Evolutionary conservation across 805 yeast genomes (phyloP).

Genomic region (Candida alai): DNA sequence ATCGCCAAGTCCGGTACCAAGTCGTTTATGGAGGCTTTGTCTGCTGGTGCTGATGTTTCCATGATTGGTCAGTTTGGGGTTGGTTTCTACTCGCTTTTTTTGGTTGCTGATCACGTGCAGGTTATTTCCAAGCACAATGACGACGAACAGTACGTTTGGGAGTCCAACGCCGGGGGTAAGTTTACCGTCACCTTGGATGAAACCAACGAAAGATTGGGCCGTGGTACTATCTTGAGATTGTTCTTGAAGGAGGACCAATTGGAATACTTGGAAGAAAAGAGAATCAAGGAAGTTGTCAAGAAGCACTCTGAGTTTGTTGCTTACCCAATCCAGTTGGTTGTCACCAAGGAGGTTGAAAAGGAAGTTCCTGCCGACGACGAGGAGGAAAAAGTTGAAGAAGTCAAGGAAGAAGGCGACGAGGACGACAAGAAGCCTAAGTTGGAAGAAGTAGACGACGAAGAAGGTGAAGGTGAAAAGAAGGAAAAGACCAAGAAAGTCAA

Average conservation of each 20-base stretch:
- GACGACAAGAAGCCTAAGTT: conserved; percentile 69
- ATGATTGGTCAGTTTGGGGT: conserved; percentile 99
- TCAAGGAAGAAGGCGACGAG: conserved; percentile 11
- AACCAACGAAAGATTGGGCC: conserved; percentile 76
- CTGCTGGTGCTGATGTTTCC: conserved; percentile 99
- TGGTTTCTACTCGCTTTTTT: conserved; percentile 98
- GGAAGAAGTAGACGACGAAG: conserved; percentile 78
- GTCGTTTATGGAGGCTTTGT: conserved; percentile 98
- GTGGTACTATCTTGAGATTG: conserved; percentile 95
- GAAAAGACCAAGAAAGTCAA: conserved; percentile 82
- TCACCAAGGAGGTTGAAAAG: conserved; percentile 98
- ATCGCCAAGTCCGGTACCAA: conserved; percentile 99
- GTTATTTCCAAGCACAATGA: conserved; percentile 98
- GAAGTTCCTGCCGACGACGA: conserved; percentile 82
- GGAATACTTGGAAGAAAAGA: conserved; percentile 98
- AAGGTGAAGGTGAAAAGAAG: conserved; percentile 64
- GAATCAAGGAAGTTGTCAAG: conserved; percentile 98
- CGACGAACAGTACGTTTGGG: conserved; percentile 99
- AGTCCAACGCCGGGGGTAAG: conserved; percentile 99
- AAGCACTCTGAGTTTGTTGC: conserved; percentile 99
- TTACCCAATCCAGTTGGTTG: conserved; percentile 97
- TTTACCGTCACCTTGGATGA: conserved; percentile 93
- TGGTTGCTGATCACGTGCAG: conserved; percentile 98
- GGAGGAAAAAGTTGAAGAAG: conserved; percentile 20
- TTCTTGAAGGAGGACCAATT: conserved; percentile 98